Evolutionary conservation across 164 flowering plant species (phyloP), one percentile per base, ranked within the genome.

Genomic region (Vitis cinerea): DNA sequence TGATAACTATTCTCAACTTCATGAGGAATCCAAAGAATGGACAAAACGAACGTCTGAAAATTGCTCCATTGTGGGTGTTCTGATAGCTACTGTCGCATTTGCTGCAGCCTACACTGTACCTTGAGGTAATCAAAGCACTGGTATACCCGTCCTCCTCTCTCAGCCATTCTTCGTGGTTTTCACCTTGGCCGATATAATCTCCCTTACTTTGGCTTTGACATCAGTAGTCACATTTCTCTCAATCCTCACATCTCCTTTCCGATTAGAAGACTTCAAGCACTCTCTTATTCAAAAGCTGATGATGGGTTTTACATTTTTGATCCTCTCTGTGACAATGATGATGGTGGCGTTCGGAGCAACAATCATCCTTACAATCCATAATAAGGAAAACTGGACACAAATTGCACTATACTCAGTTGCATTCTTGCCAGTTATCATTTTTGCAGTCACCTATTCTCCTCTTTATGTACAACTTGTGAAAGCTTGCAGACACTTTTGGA

Each of bases 101-200:
- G 77, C 80, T 12, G 72, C 76, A 3, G 71, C 75, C 5, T 74
- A 71, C 66, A 78, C 77, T 8, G 63, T 78, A 37, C 81, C 80
- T 74, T 77, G 1, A 77, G 77, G 9, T 2, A 13, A 77, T 15
- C 8, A 50, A 11, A 65, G 5, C 16, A 62, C 60, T 2, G 77
- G 80, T 27, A 12, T 52, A 9, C 80, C 80, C 0, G 12, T 66
- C 27, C 73, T 77, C 29, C n/a, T 50, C 5, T 4, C 30, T 7
- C n/a, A 31, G 2, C 55, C 72, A 1, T 29, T 61, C 49, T 77
- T 72, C 31, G 2, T 55, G 17, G 59, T 69, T 8, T 72, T 77
- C 50, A 57, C 74, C 10, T 7, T 65, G 2, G 14, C 70, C 9
- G 72, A 77, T 27, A 73, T 62, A 3, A 47, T 72, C 31, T 65